A percentile compares a stretch with the other conserved stretches of the same genome.
Conservation (phyloP, 202 grass and related monocot species). For the Setaria italica region DNA sequence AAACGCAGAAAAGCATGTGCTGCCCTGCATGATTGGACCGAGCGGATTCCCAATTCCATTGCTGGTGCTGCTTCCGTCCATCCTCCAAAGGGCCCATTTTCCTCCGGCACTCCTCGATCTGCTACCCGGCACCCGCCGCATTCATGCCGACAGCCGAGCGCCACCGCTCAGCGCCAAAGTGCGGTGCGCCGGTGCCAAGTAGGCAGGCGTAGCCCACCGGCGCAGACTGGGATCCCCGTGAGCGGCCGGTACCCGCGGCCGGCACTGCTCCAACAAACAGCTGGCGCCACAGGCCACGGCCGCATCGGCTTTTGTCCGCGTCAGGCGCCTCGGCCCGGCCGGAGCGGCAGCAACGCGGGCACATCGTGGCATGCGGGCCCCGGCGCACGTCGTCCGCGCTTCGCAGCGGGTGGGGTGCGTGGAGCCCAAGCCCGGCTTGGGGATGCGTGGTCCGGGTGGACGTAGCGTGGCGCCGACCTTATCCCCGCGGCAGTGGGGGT, state of each 20-base stretch:
- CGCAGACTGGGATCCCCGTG: not conserved
- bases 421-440: not conserved
- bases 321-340: slow-evolving; percentile 3
- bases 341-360: not conserved
- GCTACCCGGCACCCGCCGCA: too few species aligned
- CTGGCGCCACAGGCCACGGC: not conserved
- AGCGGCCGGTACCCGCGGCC: too few species aligned
- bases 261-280: not conserved
- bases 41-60: not conserved
- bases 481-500: not conserved
- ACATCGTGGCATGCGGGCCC: not conserved
- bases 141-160: too few species aligned
- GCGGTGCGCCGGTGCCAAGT: too few species aligned
- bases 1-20: not conserved
- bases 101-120: too few species aligned
- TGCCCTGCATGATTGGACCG: slow-evolving; percentile 2
- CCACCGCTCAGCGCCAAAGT: too few species aligned
- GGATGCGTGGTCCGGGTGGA: not conserved
- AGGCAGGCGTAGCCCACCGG: not conserved
- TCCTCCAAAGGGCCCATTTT: not conserved
- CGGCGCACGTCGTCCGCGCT: not conserved
- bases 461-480: not conserved
- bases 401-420: too few species aligned
- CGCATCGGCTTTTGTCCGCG: slow-evolving; percentile 22
- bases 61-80: not conserved